Conservation (phyloP, 345 rosid genomes). For the Eucalyptus sideroxylon region DNA sequence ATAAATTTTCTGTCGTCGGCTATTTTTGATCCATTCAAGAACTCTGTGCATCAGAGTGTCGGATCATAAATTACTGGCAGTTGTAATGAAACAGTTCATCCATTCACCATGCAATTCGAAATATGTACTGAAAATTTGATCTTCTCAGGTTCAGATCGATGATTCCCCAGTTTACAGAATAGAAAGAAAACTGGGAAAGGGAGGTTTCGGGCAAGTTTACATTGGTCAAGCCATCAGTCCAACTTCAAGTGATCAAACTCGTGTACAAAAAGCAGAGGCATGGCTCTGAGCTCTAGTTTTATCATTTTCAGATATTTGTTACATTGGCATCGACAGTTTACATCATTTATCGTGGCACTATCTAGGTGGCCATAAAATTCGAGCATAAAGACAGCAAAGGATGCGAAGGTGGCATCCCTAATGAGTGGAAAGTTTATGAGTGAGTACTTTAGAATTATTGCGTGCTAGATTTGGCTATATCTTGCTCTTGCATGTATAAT, state of each 20-base stretch:
- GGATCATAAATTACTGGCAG: too few relatives aligned
- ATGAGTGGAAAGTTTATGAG: conserved; percentile 99
- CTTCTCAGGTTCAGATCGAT: conserved; percentile 70
- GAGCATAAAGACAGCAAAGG: conserved; percentile 94
- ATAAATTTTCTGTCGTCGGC: neutral
- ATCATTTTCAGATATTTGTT: neutral
- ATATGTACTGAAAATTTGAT: neutral
- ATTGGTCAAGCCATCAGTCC: conserved; percentile 56
- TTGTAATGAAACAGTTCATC: too few relatives aligned
- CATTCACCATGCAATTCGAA: neutral
- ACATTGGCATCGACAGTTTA: neutral
- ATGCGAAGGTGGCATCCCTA: conserved; percentile 79
- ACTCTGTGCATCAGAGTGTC: too few relatives aligned
- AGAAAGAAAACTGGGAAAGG: conserved; percentile 79
- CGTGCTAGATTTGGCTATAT: neutral
- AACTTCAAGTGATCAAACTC: conserved; percentile 40
- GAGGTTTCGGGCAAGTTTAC: conserved; percentile 96
- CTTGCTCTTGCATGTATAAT: neutral
- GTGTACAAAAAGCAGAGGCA: conserved; percentile 71
- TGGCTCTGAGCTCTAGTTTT: neutral
- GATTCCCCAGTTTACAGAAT: conserved; percentile 70
- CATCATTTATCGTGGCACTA: neutral
- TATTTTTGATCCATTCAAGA: neutral
- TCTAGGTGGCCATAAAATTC: conserved; percentile 83
- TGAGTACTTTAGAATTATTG: neutral